phyloP scores from a whole-genome alignment of 805 yeast genomes.

The Cephaloascus albidus region DNA sequence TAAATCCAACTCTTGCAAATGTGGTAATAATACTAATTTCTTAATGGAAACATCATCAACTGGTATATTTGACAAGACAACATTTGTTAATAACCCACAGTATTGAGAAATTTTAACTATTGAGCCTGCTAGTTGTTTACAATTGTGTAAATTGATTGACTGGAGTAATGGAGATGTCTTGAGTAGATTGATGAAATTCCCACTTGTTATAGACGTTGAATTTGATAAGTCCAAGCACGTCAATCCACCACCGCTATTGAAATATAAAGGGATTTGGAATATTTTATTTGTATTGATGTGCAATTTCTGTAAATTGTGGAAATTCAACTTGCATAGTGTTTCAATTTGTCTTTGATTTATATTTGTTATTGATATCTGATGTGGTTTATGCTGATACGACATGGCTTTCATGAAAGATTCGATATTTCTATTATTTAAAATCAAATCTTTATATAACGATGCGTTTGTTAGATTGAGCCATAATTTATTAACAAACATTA shows the following conservation, averaged over 20 bases:
- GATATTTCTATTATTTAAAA: background rate
- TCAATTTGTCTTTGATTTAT: background rate
- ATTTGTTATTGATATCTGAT: background rate
- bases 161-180: background rate
- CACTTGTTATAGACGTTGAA: too few relatives aligned
- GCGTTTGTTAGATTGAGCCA: background rate
- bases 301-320: too few relatives aligned
- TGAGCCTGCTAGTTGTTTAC: too few relatives aligned
- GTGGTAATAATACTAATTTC: too few relatives aligned
- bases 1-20: too few relatives aligned
- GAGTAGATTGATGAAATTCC: background rate
- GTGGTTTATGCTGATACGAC: background rate
- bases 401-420: background rate
- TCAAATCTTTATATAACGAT: background rate
- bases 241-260: too few relatives aligned
- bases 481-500: background rate
- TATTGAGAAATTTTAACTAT: too few relatives aligned
- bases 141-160: too few relatives aligned
- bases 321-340: background rate
- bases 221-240: too few relatives aligned
- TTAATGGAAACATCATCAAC: too few relatives aligned
- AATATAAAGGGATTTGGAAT: background rate
- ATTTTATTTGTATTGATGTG: background rate
- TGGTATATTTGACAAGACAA: too few relatives aligned
- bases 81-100: too few relatives aligned